Conservation (phyloP, 192 early-diverging fungal genomes). For the Lobulomyces angularis region DNA sequence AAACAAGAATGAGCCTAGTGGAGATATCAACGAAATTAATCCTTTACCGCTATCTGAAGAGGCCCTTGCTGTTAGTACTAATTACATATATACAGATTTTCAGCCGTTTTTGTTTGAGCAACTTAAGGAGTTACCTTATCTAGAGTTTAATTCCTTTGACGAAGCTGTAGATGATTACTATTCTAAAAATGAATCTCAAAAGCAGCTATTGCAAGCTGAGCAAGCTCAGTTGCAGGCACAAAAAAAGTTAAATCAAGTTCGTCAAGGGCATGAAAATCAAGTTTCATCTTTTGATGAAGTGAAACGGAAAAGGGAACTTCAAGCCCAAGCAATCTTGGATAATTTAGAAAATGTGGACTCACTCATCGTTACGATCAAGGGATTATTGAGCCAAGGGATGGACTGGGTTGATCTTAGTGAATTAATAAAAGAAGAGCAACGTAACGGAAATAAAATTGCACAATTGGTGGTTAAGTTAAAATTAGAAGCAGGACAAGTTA, state of each 20-base stretch:
- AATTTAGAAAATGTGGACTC: constrained; percentile 78
- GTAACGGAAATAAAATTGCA: constrained; percentile 68
- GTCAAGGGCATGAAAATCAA: constrained; percentile 63
- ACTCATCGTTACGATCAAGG: constrained; percentile 73
- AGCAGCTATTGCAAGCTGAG: constrained; percentile 53
- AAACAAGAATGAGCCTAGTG: constrained; percentile 18
- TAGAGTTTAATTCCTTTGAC: constrained; percentile 68
- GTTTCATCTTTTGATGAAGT: constrained; percentile 62
- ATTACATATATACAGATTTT: constrained; percentile 44
- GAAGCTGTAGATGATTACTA: constrained; percentile 84
- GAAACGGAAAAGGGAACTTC: constrained; percentile 52
- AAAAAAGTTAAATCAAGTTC: constrained; percentile 74
- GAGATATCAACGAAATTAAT: not conserved
- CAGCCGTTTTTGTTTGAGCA: constrained; percentile 62
- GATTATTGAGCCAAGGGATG: constrained; percentile 81
- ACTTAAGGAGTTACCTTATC: constrained; percentile 25
- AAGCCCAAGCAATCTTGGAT: constrained; percentile 72
- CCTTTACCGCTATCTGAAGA: not conserved
- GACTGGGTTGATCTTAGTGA: constrained; percentile 93
- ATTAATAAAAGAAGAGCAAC: constrained; percentile 70
- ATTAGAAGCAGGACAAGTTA: constrained; percentile 69
- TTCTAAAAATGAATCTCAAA: constrained; percentile 79
- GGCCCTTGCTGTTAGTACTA: not conserved
- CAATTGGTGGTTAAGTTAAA: constrained; percentile 59
- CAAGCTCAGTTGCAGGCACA: constrained; percentile 61